Conservation (phyloP, 148 eudicot species). For the Camellia sinensis region DNA sequence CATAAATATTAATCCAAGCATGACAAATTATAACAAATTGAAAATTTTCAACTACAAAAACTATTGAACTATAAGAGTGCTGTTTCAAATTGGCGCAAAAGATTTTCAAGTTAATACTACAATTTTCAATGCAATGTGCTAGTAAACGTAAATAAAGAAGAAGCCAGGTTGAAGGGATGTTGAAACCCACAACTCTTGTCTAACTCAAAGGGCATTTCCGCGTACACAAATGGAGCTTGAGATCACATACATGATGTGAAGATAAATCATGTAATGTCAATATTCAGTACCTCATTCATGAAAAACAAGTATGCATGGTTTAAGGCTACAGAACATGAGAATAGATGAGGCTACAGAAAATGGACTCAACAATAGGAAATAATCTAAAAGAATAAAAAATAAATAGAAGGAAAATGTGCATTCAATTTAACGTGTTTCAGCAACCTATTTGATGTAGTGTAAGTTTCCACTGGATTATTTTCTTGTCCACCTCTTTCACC, state of each 20-base stretch:
- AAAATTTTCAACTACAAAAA: slow-evolving; percentile 12
- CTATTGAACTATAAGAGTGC: neutral
- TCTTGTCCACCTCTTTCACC: slow-evolving; percentile 38
- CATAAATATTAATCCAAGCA: slow-evolving; percentile 24
- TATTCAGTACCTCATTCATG: neutral
- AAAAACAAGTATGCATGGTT: neutral
- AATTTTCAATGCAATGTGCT: neutral
- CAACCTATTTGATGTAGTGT: slow-evolving; percentile 95
- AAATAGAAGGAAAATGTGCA: neutral
- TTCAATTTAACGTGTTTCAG: slow-evolving; percentile 19
- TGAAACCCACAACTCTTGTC: neutral
- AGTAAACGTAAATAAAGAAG: neutral
- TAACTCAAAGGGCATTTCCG: neutral
- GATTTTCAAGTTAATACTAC: neutral
- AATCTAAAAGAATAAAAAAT: slow-evolving; percentile 6
- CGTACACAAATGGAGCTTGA: no score
- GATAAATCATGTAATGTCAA: neutral
- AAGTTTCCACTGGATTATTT: slow-evolving; percentile 91
- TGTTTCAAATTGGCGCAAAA: neutral
- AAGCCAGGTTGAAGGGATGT: neutral
- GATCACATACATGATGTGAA: neutral
- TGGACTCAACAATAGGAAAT: neutral
- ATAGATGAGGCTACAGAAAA: neutral
- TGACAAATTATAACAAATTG: slow-evolving; percentile 23
- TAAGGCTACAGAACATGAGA: neutral